These are phyloP conservation scores for Cinchona pubescens DNA, from an alignment of 257 asterid species.

Conservation along the genomic window DNA sequence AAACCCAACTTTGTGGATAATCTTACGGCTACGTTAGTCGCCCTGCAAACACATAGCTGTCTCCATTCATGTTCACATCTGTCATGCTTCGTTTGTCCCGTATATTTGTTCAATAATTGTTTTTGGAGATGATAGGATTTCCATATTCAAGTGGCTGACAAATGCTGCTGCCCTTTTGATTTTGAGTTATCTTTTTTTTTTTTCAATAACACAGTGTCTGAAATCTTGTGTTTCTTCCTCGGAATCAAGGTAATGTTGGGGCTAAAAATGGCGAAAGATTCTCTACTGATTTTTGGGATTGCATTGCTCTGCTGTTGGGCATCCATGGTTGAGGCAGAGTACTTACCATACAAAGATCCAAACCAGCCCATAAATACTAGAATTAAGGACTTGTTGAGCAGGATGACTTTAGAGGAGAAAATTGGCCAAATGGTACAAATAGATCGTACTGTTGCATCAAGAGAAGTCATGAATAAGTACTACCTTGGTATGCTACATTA, in stretches of 20 bases:
- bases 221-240: not conserved
- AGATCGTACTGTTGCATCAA: slow-evolving; percentile 53
- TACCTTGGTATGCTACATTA: slow-evolving; percentile 34
- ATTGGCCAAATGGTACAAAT: slow-evolving; percentile 78
- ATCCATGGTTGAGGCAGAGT: slow-evolving; percentile 44
- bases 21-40: too few relatives aligned
- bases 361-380: slow-evolving; percentile 39
- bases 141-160: too few relatives aligned
- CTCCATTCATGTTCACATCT: too few relatives aligned
- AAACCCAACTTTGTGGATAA: too few relatives aligned
- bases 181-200: too few relatives aligned
- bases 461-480: slow-evolving; percentile 49
- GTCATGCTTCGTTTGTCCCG: too few relatives aligned
- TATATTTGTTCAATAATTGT: too few relatives aligned
- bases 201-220: not conserved
- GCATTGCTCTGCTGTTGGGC: slow-evolving; percentile 32
- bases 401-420: slow-evolving; percentile 69
- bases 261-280: slow-evolving; percentile 38
- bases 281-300: slow-evolving; percentile 26
- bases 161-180: too few relatives aligned
- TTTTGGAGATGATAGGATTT: too few relatives aligned
- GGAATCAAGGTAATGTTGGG: slow-evolving; percentile 22
- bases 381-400: slow-evolving; percentile 51
- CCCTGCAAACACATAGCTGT: too few relatives aligned
- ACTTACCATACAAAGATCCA: slow-evolving; percentile 53